Conservation (phyloP, 352 stramenopile species). For the Globisporangium canariense region DNA sequence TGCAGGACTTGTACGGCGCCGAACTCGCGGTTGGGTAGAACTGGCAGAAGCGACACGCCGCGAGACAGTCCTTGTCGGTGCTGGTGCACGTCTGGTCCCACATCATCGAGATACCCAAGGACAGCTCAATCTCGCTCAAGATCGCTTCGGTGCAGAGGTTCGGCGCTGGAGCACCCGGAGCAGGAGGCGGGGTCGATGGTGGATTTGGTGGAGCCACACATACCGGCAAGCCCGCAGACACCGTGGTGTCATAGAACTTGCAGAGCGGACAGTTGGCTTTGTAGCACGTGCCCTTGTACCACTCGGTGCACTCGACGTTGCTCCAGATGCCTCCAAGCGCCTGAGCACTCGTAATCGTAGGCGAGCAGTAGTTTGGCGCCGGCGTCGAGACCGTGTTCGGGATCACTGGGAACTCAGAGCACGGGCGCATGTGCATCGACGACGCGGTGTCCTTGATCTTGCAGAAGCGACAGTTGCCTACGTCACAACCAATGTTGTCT, state of each 20-base stretch:
- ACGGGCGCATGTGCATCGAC: conserved; percentile 8
- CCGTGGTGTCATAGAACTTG: conserved; percentile 9
- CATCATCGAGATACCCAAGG: conserved; percentile 14
- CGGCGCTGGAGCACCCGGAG: neutral
- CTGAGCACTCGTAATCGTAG: neutral
- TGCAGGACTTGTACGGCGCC: conserved; percentile 7
- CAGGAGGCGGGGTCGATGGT: neutral
- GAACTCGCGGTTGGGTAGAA: conserved; percentile 4
- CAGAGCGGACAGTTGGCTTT: conserved; percentile 11
- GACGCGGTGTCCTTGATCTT: conserved; percentile 10
- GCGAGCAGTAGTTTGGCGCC: conserved; percentile 7
- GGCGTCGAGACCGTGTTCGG: conserved; percentile 3
- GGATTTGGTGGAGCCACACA: neutral
- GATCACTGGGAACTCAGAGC: conserved; percentile 5
- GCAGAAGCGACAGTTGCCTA: conserved; percentile 14
- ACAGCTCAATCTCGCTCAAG: conserved; percentile 1
- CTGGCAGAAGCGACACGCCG: conserved; percentile 17
- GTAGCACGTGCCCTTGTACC: conserved; percentile 10
- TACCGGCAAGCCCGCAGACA: conserved; percentile 1
- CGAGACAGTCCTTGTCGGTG: conserved; percentile 9
- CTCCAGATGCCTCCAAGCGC: conserved; percentile 17
- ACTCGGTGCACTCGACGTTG: conserved; percentile 13
- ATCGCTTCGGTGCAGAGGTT: conserved; percentile 15
- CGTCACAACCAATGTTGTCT: neutral
- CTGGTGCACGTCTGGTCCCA: conserved; percentile 12